phyloP scores from a whole-genome alignment of 352 stramenopile genomes.

The Phytopythium litorale region DNA sequence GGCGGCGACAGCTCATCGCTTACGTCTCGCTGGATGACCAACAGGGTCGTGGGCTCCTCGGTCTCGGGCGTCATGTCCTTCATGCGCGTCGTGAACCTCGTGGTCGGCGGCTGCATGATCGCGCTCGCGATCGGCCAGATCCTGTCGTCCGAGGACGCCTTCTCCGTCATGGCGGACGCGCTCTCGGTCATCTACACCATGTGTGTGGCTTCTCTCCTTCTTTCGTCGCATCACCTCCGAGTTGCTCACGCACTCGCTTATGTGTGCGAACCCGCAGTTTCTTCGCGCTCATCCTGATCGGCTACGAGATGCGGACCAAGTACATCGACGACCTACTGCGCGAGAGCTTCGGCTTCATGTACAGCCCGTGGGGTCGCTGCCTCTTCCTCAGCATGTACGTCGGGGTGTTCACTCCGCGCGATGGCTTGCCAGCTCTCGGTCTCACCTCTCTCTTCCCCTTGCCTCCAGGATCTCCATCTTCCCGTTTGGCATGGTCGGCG shows the following conservation, averaged over 20 bases:
- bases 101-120: slow-evolving; percentile 72
- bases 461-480: slow-evolving; percentile 83
- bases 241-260: neutral
- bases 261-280: slow-evolving; percentile 36
- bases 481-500: slow-evolving; percentile 78
- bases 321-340: slow-evolving; percentile 65
- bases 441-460: neutral
- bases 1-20: neutral
- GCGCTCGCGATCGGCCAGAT: slow-evolving; percentile 66
- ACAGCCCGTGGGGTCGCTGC: slow-evolving; percentile 84
- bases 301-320: slow-evolving; percentile 78
- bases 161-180: slow-evolving; percentile 69
- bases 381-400: slow-evolving; percentile 85
- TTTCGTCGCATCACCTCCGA: neutral
- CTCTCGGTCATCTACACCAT: slow-evolving; percentile 86
- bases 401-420: neutral
- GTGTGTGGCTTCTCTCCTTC: slow-evolving; percentile 27
- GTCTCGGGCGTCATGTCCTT: slow-evolving; percentile 71
- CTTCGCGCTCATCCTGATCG: slow-evolving; percentile 79
- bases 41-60: slow-evolving; percentile 75
- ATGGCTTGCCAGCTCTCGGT: neutral
- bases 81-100: slow-evolving; percentile 78
- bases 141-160: slow-evolving; percentile 56
- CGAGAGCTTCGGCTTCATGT: slow-evolving; percentile 87
- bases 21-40: neutral